Evolutionary conservation across 2,329 filamentous ascomycete genomes (phyloP).

Genomic region (Colletotrichum lindemuthianum): DNA sequence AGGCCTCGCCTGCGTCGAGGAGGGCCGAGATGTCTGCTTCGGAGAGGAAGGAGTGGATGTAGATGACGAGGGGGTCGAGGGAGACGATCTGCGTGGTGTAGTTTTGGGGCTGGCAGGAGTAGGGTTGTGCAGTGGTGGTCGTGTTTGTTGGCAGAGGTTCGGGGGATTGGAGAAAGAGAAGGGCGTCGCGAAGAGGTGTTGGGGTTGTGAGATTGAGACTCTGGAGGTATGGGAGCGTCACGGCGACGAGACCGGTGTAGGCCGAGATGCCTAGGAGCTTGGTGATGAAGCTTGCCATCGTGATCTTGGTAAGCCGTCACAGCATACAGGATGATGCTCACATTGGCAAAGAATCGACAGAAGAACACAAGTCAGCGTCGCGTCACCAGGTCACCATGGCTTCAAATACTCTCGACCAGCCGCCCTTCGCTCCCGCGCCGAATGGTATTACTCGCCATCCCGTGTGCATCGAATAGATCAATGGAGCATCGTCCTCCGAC

Average conservation of each 20-base stretch:
- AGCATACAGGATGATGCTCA: neutral
- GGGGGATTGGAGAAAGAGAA: neutral
- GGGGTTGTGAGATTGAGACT: neutral
- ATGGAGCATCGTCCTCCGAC: constrained; percentile 35
- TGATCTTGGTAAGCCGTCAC: neutral
- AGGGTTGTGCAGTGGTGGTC: neutral
- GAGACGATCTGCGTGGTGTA: constrained; percentile 54
- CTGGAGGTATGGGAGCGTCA: constrained; percentile 25
- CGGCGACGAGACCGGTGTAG: constrained; percentile 28
- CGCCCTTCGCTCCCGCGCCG: neutral
- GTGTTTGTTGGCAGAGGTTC: neutral
- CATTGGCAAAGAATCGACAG: neutral
- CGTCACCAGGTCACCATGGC: neutral
- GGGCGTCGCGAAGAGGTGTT: neutral
- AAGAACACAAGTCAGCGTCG: neutral
- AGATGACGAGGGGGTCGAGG: constrained; percentile 54
- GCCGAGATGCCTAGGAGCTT: constrained; percentile 25
- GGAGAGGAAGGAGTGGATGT: constrained; percentile 53
- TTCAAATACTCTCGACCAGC: neutral
- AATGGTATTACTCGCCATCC: neutral
- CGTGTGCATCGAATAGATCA: constrained; percentile 25
- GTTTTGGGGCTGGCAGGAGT: constrained; percentile 42
- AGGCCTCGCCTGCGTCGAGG: constrained; percentile 46
- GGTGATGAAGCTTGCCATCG: constrained; percentile 18
- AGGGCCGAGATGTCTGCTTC: constrained; percentile 46